phyloP scores from a whole-genome alignment of 441 rosid genomes.

The Pelargonium citronellum region DNA sequence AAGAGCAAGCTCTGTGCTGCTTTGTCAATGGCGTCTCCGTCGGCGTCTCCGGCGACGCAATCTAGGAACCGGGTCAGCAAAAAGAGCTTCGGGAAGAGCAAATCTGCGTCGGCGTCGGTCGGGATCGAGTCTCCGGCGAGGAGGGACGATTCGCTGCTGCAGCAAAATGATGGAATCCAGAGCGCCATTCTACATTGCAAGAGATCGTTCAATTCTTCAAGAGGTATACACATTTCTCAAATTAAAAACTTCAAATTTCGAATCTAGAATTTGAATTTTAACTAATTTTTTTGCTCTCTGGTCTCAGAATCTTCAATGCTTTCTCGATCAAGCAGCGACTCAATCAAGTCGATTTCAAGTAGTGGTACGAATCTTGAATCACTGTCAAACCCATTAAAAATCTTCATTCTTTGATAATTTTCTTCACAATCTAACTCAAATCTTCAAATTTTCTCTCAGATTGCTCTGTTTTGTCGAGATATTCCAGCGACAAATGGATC shows the following conservation, averaged over 20 bases:
- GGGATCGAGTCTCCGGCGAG: constrained; percentile 4
- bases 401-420: not conserved
- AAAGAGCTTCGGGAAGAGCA: not conserved
- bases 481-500: constrained; percentile 35
- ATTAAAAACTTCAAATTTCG: no score
- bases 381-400: not conserved
- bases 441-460: constrained; percentile 24
- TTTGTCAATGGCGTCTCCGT: constrained; percentile 23
- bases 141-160: not conserved
- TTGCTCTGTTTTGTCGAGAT: constrained; percentile 42
- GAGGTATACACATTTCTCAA: constrained; percentile 28
- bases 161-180: constrained; percentile 59
- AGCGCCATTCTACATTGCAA: constrained; percentile 71
- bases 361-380: not conserved
- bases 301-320: constrained; percentile 38
- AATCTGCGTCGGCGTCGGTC: not conserved
- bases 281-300: not conserved
- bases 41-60: constrained; percentile 26
- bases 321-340: constrained; percentile 38
- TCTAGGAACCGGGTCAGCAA: constrained; percentile 33
- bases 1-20: no score
- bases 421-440: no score
- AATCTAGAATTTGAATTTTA: no score
- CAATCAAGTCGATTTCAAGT: not conserved
- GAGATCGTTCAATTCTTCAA: constrained; percentile 47